Evolutionary conservation across 2,329 filamentous ascomycete species (phyloP), one percentile per base, ranked within the genome.

Genomic region (Cordyceps cicadae): DNA sequence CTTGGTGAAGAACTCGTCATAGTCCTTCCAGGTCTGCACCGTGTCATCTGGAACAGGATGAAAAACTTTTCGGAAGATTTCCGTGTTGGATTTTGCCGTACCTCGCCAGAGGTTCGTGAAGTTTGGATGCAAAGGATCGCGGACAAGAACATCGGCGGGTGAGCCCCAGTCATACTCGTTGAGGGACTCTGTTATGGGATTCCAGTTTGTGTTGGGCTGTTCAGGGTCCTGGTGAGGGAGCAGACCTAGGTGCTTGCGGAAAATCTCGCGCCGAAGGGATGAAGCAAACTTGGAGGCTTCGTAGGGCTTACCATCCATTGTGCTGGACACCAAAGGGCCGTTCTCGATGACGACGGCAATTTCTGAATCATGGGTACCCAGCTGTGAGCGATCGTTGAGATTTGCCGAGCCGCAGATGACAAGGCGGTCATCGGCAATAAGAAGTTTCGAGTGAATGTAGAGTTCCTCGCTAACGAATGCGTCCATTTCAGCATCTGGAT

Each of bases 331-430:
- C 1, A 85, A 77, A 1, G 86, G 83, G 2, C 85, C 82, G 70
- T 95, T 91, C 71, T 94, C 88, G 68, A 96, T 89, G 61, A 95
- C 81, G 64, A 95, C 88, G n/a, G 91, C 90, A 60, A 96, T 90
- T 71, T 96, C 92, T 1, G 87, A 90, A 75, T 96, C 92, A 73
- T 94, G 91, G 62, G 84, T 81, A 41, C 90, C 91, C 4, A 95
- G 82, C 75, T 96, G 89, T 3, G 88, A 92, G 62, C 81, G 78
- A 67, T 83, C 79, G 69, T 85, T 83, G 61, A 83, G 73, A 67
- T 81, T 82, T 65, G 79, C 80, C 14, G 74, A 90, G 64, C 92
- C 91, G 70, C 89, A 92, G 65, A 96, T 92, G 61, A 91, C 89
- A 54, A 89, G 80, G 8, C 84, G 81, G 71, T 96, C 92, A 69